A percentile compares a stretch with the other conserved stretches of the same genome.
Evolutionary conservation across 108 stramenopile species (phyloP).

Genomic region (Cyclotella sp.): DNA sequence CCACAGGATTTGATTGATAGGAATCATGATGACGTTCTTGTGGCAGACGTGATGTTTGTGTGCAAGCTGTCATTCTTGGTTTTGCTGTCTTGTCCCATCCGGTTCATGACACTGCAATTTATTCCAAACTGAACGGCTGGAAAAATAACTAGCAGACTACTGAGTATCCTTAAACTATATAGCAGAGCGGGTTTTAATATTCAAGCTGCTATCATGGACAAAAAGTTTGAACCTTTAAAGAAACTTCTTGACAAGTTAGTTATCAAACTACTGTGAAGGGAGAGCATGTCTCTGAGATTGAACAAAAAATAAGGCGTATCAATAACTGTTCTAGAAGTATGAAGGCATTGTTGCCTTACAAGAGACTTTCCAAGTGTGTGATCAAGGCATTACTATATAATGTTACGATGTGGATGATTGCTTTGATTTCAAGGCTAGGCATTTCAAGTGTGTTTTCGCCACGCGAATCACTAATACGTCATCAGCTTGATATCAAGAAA

Average conservation of each 20-base stretch:
- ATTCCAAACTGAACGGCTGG: constrained; percentile 10
- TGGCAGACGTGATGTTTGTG: too few species aligned
- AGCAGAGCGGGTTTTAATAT: constrained; percentile 42
- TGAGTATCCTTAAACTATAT: constrained; percentile 29
- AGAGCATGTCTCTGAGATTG: too few species aligned
- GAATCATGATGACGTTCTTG: neutral
- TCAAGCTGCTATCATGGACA: constrained; percentile 13
- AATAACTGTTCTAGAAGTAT: too few species aligned
- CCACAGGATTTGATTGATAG: neutral
- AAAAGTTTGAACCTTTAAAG: constrained; percentile 25
- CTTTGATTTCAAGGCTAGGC: too few species aligned
- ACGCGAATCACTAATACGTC: too few species aligned
- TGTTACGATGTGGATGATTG: too few species aligned
- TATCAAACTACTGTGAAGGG: constrained; percentile 4
- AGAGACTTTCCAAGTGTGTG: too few species aligned
- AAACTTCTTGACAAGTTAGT: neutral
- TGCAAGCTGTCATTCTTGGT: neutral
- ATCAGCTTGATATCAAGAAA: too few species aligned
- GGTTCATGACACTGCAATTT: constrained; percentile 23
- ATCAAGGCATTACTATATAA: too few species aligned
- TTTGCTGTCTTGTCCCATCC: constrained; percentile 1
- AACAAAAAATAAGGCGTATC: too few species aligned
- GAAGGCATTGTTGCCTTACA: too few species aligned
- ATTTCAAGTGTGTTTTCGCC: too few species aligned
- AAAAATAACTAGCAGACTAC: constrained; percentile 8